Evolutionary conservation across 1,284 basidiomycete species (phyloP), one percentile per base, ranked within the genome.

Genomic region (Naganishia albida): DNA sequence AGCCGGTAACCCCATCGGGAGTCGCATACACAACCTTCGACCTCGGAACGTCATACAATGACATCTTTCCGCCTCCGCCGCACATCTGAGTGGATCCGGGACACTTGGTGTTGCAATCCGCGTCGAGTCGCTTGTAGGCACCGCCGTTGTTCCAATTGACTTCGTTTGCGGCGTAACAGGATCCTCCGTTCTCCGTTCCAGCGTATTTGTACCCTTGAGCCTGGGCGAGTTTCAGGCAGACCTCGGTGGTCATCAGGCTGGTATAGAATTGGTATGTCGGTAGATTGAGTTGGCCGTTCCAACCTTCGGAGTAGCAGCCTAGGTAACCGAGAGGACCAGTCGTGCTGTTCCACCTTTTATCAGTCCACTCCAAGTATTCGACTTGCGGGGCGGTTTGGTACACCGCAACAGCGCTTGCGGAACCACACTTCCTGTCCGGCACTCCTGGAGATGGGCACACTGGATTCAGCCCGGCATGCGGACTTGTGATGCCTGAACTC

Each of bases 291-390:
- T 18, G 25, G 8, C 46, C 51, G 7, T 53, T 54, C 40, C 43
- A 49, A 15, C 69, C 71, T 48, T 72, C 71, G 26, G 63, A 34
- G 62, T 62, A 72, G 63, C 71, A 72, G 16, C 69, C 71, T 2
- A 67, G 67, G 60, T 68, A 72, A 2, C 71, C 71, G 7, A 63
- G 52, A 4, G 65, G 54, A 60, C 70, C 67, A 30, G 64, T 52
- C 2, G 64, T 53, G n/a, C 64, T 48, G 3, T 49, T 52, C 53
- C 44, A 64, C 13, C 46, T 12, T 23, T 28, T 54, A 34, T 53
- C 25, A 52, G 38, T 20, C 13, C 26, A 25, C 18, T 49, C 25
- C 20, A 60, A 18, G 39, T 60, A 60, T 10, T 26, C 23, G 34
- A 60, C 39, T 28, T 60, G 57, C 7, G 40, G 34, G 3, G 52